phyloP scores from a whole-genome alignment of 257 asterid genomes.

The Perilla frutescens region DNA sequence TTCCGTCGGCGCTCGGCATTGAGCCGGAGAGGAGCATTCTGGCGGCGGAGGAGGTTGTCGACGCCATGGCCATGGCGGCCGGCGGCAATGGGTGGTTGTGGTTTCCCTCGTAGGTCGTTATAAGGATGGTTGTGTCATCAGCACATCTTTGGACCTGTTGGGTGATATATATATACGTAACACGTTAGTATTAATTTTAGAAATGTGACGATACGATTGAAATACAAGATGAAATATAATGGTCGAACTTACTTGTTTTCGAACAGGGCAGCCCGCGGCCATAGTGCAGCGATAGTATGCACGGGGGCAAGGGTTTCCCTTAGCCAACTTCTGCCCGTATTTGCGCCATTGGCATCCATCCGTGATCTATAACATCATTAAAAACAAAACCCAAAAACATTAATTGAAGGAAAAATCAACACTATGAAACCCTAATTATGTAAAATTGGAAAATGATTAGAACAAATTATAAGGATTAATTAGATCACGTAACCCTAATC shows the following conservation, averaged over 20 bases:
- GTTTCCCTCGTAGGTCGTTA: constrained; percentile 92
- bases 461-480: neutral
- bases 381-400: constrained; percentile 1
- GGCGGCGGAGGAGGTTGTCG: constrained; percentile 95
- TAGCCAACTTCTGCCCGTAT: constrained; percentile 96
- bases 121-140: constrained; percentile 68
- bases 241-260: constrained; percentile 71
- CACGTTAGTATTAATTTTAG: neutral
- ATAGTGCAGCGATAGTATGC: constrained; percentile 97
- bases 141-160: constrained; percentile 91
- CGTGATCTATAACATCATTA: constrained; percentile 55
- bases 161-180: too few species aligned
- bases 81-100: constrained; percentile 97
- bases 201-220: neutral
- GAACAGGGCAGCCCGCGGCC: constrained; percentile 95
- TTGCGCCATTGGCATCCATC: constrained; percentile 99
- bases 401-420: neutral
- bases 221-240: neutral
- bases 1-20: constrained; percentile 85
- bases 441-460: neutral
- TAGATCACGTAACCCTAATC: too few species aligned
- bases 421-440: neutral
- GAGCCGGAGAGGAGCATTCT: constrained; percentile 89
- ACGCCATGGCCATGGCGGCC: constrained; percentile 97
- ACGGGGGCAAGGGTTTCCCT: constrained; percentile 97